Percentiles rank a stretch among this genome's conserved stretches.
phyloP scores from a whole-genome alignment of 352 stramenopile species.

The Pythium coloratum region DNA sequence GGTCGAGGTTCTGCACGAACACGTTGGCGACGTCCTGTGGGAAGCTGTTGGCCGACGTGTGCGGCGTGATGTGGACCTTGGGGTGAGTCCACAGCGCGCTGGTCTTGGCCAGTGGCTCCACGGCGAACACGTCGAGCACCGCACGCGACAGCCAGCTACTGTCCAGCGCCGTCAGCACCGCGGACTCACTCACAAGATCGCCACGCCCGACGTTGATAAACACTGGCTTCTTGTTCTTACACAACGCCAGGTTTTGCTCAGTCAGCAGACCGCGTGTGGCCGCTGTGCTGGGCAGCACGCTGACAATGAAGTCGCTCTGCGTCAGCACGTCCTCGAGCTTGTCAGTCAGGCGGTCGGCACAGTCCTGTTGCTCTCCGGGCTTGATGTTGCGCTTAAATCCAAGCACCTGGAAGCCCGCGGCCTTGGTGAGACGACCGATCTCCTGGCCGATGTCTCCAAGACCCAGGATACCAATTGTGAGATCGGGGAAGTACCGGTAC shows the following conservation, averaged over 20 bases:
- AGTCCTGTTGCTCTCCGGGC: slow-evolving; percentile 22
- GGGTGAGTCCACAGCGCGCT: slow-evolving; percentile 68
- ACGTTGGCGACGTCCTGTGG: slow-evolving; percentile 72
- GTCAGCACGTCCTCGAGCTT: slow-evolving; percentile 49
- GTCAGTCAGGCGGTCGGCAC: slow-evolving; percentile 44
- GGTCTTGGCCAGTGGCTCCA: slow-evolving; percentile 48
- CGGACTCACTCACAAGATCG: slow-evolving; percentile 68
- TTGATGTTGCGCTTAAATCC: slow-evolving; percentile 67
- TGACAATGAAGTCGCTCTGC: slow-evolving; percentile 78
- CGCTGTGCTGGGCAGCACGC: slow-evolving; percentile 76
- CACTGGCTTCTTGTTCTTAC: slow-evolving; percentile 51
- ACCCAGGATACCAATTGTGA: slow-evolving; percentile 62
- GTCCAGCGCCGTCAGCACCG: slow-evolving; percentile 67
- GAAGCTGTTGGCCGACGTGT: slow-evolving; percentile 80
- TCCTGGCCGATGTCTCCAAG: slow-evolving; percentile 63
- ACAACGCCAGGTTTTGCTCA: slow-evolving; percentile 42
- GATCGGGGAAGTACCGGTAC: slow-evolving; percentile 47
- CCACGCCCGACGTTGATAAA: slow-evolving; percentile 89
- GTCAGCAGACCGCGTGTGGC: slow-evolving; percentile 67
- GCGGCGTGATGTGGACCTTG: slow-evolving; percentile 72
- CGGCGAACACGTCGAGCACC: slow-evolving; percentile 64
- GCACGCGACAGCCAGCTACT: slow-evolving; percentile 52
- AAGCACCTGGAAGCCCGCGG: slow-evolving; percentile 53
- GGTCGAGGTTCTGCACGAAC: slow-evolving; percentile 65
- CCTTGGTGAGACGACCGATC: slow-evolving; percentile 51